These are phyloP conservation scores for Xylariaceae sp. DNA, from an alignment of 2,329 filamentous ascomycete species.

Conservation along the genomic window DNA sequence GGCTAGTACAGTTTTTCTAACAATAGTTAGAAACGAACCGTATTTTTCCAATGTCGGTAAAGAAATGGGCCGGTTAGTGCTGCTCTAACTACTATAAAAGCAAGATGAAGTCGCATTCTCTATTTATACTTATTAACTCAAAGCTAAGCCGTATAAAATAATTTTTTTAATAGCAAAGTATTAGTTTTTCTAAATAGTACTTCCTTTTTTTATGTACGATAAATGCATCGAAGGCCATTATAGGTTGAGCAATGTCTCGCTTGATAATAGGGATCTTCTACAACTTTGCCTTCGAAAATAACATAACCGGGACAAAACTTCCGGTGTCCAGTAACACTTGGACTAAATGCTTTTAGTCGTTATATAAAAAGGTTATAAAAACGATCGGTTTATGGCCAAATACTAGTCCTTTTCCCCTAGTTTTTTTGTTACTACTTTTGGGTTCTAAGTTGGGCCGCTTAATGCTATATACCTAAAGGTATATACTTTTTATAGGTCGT, in stretches of 20 bases:
- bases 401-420: neutral
- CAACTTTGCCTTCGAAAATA: neutral
- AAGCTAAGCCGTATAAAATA: no score
- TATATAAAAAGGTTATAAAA: no score
- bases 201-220: no score
- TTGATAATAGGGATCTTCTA: neutral
- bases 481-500: no score
- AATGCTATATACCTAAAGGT: no score
- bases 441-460: neutral
- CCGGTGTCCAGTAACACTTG: no score
- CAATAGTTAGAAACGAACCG: neutral
- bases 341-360: no score
- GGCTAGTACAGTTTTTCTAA: neutral
- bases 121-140: no score
- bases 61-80: neutral
- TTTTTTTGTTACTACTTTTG: neutral
- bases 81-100: neutral
- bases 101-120: neutral
- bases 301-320: no score
- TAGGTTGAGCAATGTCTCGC: neutral
- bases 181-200: no score
- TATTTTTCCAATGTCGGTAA: neutral
- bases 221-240: neutral
- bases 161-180: no score
- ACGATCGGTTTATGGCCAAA: neutral